Conservation (phyloP, 2,329 filamentous ascomycete species). For the Colletotrichum nymphaeae region DNA sequence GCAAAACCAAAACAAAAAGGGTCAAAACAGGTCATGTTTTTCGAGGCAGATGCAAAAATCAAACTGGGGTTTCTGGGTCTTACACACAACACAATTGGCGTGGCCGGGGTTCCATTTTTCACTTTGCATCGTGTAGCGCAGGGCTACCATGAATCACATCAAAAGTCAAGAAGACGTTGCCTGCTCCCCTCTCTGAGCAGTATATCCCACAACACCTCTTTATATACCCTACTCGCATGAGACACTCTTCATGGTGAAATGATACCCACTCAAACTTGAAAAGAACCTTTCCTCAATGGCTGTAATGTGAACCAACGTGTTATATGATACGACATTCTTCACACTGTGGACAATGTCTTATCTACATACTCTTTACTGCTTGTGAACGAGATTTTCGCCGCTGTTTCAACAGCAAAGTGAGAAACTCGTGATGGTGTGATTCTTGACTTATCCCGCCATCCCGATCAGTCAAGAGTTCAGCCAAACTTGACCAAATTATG, state of each 20-base stretch:
- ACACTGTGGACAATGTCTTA: too few species aligned
- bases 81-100: constrained; percentile 4
- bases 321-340: too few species aligned
- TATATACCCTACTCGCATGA: not conserved
- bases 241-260: constrained; percentile 12
- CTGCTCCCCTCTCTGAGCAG: constrained; percentile 6
- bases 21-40: constrained; percentile 15
- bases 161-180: constrained; percentile 11
- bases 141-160: constrained; percentile 18
- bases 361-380: too few species aligned
- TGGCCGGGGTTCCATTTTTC: constrained; percentile 8
- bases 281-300: not conserved
- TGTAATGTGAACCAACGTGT: not conserved
- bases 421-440: too few species aligned
- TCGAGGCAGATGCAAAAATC: constrained; percentile 8
- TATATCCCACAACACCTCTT: not conserved
- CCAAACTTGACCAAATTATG: too few species aligned
- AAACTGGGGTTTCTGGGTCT: constrained; percentile 15
- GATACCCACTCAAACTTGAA: constrained; percentile 6
- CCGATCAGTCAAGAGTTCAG: too few species aligned
- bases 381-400: too few species aligned
- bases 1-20: constrained; percentile 3
- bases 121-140: constrained; percentile 8
- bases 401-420: too few species aligned
- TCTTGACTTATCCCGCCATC: too few species aligned